phyloP scores from a whole-genome alignment of 106 monocot species.

The Phalaenopsis aphrodite region DNA sequence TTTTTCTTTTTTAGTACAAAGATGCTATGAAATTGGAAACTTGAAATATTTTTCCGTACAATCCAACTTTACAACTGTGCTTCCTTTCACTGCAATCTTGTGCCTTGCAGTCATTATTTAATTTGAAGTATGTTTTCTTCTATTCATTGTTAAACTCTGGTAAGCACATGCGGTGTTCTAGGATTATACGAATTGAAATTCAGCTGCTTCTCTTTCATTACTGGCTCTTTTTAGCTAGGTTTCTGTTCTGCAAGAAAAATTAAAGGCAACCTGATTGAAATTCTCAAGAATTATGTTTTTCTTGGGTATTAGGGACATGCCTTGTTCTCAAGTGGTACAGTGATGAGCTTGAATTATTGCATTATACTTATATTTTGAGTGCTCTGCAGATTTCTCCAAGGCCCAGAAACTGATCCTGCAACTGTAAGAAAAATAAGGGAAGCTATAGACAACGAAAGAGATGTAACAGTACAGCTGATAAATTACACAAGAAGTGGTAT shows the following conservation, averaged over 20 bases:
- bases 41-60: not conserved
- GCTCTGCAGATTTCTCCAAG: conserved; percentile 79
- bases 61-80: not conserved
- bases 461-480: conserved; percentile 92
- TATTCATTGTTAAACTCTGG: not conserved
- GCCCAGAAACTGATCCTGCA: conserved; percentile 85
- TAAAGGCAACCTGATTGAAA: not conserved
- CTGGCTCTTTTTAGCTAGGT: not conserved
- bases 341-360: not conserved
- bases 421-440: conserved; percentile 93
- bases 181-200: not conserved
- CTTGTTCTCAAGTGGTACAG: not conserved
- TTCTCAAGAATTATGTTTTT: not conserved
- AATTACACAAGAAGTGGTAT: conserved; percentile 98
- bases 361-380: not conserved
- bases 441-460: conserved; percentile 80
- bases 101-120: not conserved
- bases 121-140: not conserved
- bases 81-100: not conserved
- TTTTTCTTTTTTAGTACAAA: not conserved
- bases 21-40: not conserved
- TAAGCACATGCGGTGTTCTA: not conserved
- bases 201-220: not conserved
- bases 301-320: not conserved
- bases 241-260: not conserved